Base-by-base conservation (phyloP, 2,329 filamentous ascomycete genomes). In the Aspergillus sp. region DNA sequence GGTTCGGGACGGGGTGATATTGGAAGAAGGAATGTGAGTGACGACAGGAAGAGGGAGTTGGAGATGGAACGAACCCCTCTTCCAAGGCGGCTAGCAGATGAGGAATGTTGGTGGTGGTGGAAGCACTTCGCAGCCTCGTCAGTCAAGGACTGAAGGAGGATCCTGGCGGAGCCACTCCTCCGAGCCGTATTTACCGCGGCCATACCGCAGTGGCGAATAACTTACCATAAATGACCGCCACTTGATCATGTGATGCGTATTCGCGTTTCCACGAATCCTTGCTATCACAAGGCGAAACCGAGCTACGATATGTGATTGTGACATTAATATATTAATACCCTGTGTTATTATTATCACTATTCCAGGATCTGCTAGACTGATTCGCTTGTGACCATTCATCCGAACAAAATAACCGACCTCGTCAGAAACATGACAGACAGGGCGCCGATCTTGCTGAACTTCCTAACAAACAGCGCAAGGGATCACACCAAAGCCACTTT, bases 41-140 rank as follows among this genome's bases (percentile, higher is more conserved):
- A 53, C 56, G 56, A 58, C 41, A 54, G 51, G 50, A 59, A 50
- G 49, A 56, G 49, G 44, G 51, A 57, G 47, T 57, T 55, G 39
- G 47, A 46, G 54, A 27, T 25, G 40, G 27, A 40, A 23, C 45
- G 15, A 33, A 45, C 54, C 46, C 46, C 45, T 45, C 46, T 49
- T 39, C 55, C 39, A 48, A 51, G 53, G 46, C 41, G 46, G 53
- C 53, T 50, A 56, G 41, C 19, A 48, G n/a, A 25, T 43, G 55
- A 41, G 43, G 27, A 31, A 31, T 31, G 27, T 31, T 23, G 39
- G 11, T 52, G 45, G 43, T 44, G 21, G 45, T 49, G 55, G 48
- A 52, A 33, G 52, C 23, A 47, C 23, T 44, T 44, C 35, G 41
- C 40, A 45, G 50, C 50, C 17, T 53, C 27, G 40, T 53, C 40